Evolutionary conservation across 192 early-diverging fungal species (phyloP).

Genomic region (Rhizoclosmatium globosum): DNA sequence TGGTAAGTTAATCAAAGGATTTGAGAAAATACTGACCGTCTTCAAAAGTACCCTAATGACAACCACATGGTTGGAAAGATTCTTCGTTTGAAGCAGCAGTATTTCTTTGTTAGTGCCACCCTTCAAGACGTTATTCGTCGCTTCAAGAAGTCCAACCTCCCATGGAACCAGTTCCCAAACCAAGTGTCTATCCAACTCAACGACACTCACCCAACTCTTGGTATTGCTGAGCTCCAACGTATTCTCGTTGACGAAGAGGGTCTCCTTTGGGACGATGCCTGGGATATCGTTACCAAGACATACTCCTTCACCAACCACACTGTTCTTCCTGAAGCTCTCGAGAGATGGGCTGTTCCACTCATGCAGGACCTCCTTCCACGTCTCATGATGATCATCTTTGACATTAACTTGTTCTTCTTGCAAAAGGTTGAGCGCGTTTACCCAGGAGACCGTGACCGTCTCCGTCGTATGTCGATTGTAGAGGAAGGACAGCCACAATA

Average conservation of each 20-base stretch:
- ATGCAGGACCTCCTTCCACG: slow-evolving; percentile 91
- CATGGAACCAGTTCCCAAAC: slow-evolving; percentile 89
- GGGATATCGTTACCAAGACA: slow-evolving; percentile 79
- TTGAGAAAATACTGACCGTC: neutral
- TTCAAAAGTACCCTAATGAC: slow-evolving; percentile 93
- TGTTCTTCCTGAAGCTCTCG: slow-evolving; percentile 96
- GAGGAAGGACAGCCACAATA: slow-evolving; percentile 92
- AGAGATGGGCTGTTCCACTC: slow-evolving; percentile 97
- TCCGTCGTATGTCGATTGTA: slow-evolving; percentile 92
- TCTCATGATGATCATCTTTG: slow-evolving; percentile 99
- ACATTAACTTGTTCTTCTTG: slow-evolving; percentile 98
- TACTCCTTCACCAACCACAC: slow-evolving; percentile 99
- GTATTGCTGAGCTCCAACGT: slow-evolving; percentile 90
- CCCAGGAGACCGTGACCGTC: slow-evolving; percentile 84
- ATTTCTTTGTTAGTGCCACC: slow-evolving; percentile 93
- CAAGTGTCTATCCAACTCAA: slow-evolving; percentile 98
- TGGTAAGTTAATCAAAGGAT: slow-evolving; percentile 38
- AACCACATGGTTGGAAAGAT: slow-evolving; percentile 97
- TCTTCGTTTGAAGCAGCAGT: slow-evolving; percentile 97
- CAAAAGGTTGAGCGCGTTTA: slow-evolving; percentile 89
- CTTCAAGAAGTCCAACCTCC: slow-evolving; percentile 87
- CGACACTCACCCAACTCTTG: slow-evolving; percentile 95
- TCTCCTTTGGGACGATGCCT: slow-evolving; percentile 93
- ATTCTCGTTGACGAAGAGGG: slow-evolving; percentile 92
- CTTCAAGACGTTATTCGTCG: slow-evolving; percentile 85